These are phyloP conservation scores for Hortaea werneckii DNA, from an alignment of 2,329 filamentous ascomycete species.

Conservation along the genomic window DNA sequence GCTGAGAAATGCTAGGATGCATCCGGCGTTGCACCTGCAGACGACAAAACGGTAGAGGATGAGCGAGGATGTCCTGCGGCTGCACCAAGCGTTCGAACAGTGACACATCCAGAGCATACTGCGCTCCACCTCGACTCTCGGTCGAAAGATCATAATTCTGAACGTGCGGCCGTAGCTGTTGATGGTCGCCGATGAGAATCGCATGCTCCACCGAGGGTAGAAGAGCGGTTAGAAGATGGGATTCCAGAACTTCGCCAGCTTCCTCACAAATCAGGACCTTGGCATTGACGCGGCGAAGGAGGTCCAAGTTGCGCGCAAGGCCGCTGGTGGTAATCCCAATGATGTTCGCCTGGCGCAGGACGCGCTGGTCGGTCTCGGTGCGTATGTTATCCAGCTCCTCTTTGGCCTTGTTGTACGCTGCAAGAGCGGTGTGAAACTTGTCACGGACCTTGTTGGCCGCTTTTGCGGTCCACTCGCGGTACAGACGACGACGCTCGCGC, in stretches of 20 bases:
- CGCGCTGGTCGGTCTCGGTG: slow-evolving; percentile 30
- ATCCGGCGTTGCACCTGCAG: slow-evolving; percentile 55
- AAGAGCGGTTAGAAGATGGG: slow-evolving; percentile 50
- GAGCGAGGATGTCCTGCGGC: neutral
- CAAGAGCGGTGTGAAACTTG: slow-evolving; percentile 11
- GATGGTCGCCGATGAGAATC: slow-evolving; percentile 55
- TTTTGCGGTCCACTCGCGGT: neutral
- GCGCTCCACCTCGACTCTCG: slow-evolving; percentile 43
- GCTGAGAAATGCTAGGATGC: slow-evolving; percentile 50
- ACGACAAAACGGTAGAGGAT: slow-evolving; percentile 19
- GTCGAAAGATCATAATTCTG: slow-evolving; percentile 45
- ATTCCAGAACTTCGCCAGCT: slow-evolving; percentile 58
- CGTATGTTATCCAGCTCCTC: slow-evolving; percentile 18
- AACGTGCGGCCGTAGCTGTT: slow-evolving; percentile 51
- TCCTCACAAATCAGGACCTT: slow-evolving; percentile 41
- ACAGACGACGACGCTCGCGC: slow-evolving; percentile 4
- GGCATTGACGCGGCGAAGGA: slow-evolving; percentile 30
- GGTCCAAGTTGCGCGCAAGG: slow-evolving; percentile 41
- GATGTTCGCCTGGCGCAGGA: slow-evolving; percentile 36
- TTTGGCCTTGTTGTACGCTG: slow-evolving; percentile 10
- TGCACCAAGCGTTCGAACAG: slow-evolving; percentile 50
- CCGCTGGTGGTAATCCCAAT: slow-evolving; percentile 53
- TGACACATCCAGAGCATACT: slow-evolving; percentile 42
- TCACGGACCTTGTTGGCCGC: slow-evolving; percentile 6
- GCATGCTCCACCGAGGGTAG: slow-evolving; percentile 51